Conservation (phyloP, 352 stramenopile genomes). For the Phytopythium chamaehyphon region DNA sequence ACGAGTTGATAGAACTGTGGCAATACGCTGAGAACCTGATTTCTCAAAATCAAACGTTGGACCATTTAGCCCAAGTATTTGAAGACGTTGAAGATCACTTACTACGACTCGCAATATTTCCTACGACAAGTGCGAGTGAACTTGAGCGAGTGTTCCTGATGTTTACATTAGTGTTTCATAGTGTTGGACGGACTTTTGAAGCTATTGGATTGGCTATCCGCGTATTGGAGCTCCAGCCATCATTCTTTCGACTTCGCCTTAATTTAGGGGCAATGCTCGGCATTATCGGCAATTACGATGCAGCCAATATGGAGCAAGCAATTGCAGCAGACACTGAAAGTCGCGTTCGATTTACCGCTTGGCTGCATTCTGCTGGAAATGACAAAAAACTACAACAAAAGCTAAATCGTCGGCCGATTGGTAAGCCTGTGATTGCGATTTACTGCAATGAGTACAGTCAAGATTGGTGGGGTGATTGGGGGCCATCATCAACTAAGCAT, state of each 20-base stretch:
- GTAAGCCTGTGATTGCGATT: slow-evolving; percentile 46
- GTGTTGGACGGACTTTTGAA: slow-evolving; percentile 12
- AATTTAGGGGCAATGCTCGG: slow-evolving; percentile 50
- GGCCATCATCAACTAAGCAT: slow-evolving; percentile 55
- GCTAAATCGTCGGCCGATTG: background rate
- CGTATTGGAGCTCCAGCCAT: slow-evolving; percentile 16
- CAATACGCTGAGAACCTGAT: background rate
- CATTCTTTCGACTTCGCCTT: slow-evolving; percentile 37
- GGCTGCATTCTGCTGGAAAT: slow-evolving; percentile 26
- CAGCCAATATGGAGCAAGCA: slow-evolving; percentile 28
- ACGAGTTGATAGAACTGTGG: background rate
- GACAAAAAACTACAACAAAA: slow-evolving; percentile 17
- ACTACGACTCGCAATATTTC: background rate
- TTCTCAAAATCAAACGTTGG: background rate
- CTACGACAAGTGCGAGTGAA: background rate
- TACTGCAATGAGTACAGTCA: slow-evolving; percentile 93
- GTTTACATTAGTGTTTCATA: slow-evolving; percentile 36
- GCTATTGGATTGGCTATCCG: slow-evolving; percentile 33
- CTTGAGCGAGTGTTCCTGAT: slow-evolving; percentile 30
- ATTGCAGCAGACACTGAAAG: slow-evolving; percentile 30
- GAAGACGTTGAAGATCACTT: slow-evolving; percentile 9
- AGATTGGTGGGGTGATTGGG: slow-evolving; percentile 88
- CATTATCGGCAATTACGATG: slow-evolving; percentile 16
- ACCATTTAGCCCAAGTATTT: slow-evolving; percentile 30
- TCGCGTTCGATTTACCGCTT: slow-evolving; percentile 17